A percentile compares a stretch with the other conserved stretches of the same genome.
phyloP scores from a whole-genome alignment of 2,329 filamentous ascomycete species.

The Talaromyces sp. region DNA sequence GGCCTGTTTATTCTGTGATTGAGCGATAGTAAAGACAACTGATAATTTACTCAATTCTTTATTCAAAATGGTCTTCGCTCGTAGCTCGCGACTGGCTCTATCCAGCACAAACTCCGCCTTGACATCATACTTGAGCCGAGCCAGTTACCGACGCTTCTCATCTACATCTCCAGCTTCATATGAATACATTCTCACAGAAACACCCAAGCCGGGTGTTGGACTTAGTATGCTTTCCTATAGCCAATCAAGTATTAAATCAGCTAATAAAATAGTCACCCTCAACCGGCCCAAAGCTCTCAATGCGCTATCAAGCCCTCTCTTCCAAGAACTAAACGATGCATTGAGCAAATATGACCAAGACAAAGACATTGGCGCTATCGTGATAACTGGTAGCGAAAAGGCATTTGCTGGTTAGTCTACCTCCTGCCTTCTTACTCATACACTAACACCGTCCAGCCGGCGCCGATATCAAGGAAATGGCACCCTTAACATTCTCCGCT shows the following conservation, averaged over 20 bases:
- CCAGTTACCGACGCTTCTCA: conserved; percentile 35
- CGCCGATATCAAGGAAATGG: conserved; percentile 99
- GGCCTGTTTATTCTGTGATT: not conserved
- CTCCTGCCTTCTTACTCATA: conserved; percentile 12
- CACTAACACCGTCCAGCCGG: conserved; percentile 55
- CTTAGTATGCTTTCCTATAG: conserved; percentile 61
- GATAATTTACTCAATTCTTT: not conserved
- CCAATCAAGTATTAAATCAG: not conserved
- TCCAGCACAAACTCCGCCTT: conserved; percentile 47
- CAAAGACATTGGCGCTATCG: conserved; percentile 67
- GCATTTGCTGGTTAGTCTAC: conserved; percentile 66
- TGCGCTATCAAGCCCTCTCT: conserved; percentile 85
- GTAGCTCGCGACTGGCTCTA: conserved; percentile 59
- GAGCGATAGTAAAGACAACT: not conserved
- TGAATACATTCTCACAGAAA: conserved; percentile 77
- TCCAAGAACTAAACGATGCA: conserved; percentile 80
- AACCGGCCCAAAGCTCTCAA: conserved; percentile 95
- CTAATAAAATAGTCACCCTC: conserved; percentile 66
- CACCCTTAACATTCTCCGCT: conserved; percentile 78
- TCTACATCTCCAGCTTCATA: conserved; percentile 52
- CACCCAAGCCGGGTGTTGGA: conserved; percentile 82
- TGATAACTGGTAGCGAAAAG: conserved; percentile 83
- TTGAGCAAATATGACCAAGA: conserved; percentile 67
- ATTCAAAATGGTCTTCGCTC: conserved; percentile 37
- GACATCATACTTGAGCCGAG: conserved; percentile 34